Evolutionary conservation across 495 filamentous ascomycete species (phyloP).

Genomic region (Annulohypoxylon stygium): DNA sequence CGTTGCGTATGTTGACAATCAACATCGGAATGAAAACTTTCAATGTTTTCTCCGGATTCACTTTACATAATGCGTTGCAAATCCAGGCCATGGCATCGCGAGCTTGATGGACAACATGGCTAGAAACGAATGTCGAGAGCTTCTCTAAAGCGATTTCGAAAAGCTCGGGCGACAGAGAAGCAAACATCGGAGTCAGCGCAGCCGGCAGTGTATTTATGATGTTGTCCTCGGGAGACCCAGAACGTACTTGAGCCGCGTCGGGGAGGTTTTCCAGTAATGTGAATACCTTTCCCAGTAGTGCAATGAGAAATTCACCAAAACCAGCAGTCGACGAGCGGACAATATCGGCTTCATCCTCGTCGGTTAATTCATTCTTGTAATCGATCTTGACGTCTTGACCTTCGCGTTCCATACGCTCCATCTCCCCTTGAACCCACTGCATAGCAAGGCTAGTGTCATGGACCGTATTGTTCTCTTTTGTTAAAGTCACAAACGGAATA

Average conservation of each 20-base stretch:
- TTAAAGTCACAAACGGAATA: conserved; percentile 89
- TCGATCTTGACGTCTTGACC: conserved; percentile 86
- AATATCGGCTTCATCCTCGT: conserved; percentile 89
- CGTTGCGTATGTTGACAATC: conserved; percentile 89
- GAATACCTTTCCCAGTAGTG: conserved; percentile 93
- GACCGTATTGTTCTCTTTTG: conserved; percentile 74
- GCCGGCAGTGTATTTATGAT: conserved; percentile 96
- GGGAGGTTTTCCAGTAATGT: conserved; percentile 95
- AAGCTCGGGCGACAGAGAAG: conserved; percentile 90
- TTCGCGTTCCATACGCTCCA: conserved; percentile 91
- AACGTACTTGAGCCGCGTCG: conserved; percentile 85
- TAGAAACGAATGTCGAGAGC: conserved; percentile 90
- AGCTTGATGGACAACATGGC: conserved; percentile 97
- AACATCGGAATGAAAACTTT: conserved; percentile 91
- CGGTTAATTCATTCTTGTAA: conserved; percentile 83
- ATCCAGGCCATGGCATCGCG: conserved; percentile 99
- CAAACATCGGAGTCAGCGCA: conserved; percentile 89
- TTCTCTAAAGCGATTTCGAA: conserved; percentile 94
- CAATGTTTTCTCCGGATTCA: conserved; percentile 90
- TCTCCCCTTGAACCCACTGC: conserved; percentile 93
- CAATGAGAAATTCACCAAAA: conserved; percentile 89
- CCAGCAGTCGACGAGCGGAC: conserved; percentile 95
- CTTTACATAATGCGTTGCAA: conserved; percentile 94
- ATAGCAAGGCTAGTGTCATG: conserved; percentile 84
- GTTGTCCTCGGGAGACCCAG: conserved; percentile 94